Conservation (phyloP, 2,329 filamentous ascomycete genomes). For the Helminthosporium solani region DNA sequence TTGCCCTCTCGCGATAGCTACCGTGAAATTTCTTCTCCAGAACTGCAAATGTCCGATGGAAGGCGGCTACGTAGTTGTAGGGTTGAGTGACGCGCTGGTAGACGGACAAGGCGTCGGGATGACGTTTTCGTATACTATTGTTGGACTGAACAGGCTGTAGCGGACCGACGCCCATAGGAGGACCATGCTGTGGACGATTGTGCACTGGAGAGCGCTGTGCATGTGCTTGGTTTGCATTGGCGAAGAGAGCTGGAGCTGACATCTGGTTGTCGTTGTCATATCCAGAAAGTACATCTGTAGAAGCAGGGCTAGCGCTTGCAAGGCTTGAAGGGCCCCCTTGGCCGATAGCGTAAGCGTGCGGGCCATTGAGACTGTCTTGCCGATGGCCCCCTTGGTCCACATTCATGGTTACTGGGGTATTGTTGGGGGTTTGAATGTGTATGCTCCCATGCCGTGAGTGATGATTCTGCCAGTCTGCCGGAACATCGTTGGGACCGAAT, state of each 20-base stretch:
- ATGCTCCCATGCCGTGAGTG: slow-evolving; percentile 47
- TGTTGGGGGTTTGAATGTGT: slow-evolving; percentile 46
- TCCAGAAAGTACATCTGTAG: slow-evolving; percentile 36
- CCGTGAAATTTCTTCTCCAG: slow-evolving; percentile 76
- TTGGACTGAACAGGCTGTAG: slow-evolving; percentile 36
- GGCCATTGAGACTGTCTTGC: slow-evolving; percentile 41
- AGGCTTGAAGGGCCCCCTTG: slow-evolving; percentile 57
- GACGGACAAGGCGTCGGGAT: slow-evolving; percentile 69
- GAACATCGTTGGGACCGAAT: slow-evolving; percentile 27
- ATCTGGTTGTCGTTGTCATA: slow-evolving; percentile 50
- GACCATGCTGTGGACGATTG: slow-evolving; percentile 28
- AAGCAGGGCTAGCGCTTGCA: slow-evolving; percentile 59
- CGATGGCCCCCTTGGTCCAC: slow-evolving; percentile 32
- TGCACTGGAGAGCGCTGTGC: slow-evolving; percentile 29
- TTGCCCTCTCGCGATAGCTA: slow-evolving; percentile 77
- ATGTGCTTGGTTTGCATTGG: slow-evolving; percentile 33
- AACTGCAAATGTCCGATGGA: slow-evolving; percentile 82
- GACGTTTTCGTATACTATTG: slow-evolving; percentile 49
- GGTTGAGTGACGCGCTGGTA: slow-evolving; percentile 89
- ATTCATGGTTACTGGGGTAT: slow-evolving; percentile 42
- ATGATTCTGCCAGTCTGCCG: slow-evolving; percentile 41
- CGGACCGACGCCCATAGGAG: slow-evolving; percentile 28
- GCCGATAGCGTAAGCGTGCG: slow-evolving; percentile 63
- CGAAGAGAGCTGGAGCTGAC: slow-evolving; percentile 38
- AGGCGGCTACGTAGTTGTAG: slow-evolving; percentile 86